Evolutionary conservation across 1,139 yeast genomes (phyloP).

Genomic region (Kodamaea plutei): DNA sequence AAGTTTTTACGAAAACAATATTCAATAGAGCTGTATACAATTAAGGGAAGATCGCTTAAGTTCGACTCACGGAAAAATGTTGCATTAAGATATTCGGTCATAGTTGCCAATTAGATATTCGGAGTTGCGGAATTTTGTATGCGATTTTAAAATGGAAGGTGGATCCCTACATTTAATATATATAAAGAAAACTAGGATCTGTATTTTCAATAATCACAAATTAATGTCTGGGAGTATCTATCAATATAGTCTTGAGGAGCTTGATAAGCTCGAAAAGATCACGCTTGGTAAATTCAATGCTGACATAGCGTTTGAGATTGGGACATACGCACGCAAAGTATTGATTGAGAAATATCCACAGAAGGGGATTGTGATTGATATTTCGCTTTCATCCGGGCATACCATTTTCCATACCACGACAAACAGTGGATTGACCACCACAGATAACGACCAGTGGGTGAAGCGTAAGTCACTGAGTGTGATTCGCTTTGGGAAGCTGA

Average conservation of each 20-base stretch:
- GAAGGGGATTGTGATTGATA: slow-evolving; percentile 47
- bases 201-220: background rate
- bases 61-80: too few relatives aligned
- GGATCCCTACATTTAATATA: too few relatives aligned
- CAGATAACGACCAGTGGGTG: slow-evolving; percentile 60
- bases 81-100: too few relatives aligned
- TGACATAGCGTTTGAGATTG: slow-evolving; percentile 37
- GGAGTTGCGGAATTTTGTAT: too few relatives aligned
- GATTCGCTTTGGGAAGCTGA: slow-evolving; percentile 48
- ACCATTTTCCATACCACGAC: slow-evolving; percentile 49
- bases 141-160: too few relatives aligned
- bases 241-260: slow-evolving; percentile 4
- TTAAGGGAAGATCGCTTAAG: too few relatives aligned
- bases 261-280: slow-evolving; percentile 12
- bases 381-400: slow-evolving; percentile 48
- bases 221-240: too few relatives aligned
- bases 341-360: slow-evolving; percentile 19
- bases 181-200: background rate
- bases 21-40: too few relatives aligned
- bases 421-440: slow-evolving; percentile 31
- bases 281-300: slow-evolving; percentile 23
- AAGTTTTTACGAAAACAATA: too few relatives aligned
- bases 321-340: slow-evolving; percentile 27
- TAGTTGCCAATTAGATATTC: too few relatives aligned
- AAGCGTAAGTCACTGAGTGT: slow-evolving; percentile 51